Percentiles rank a stretch among this genome's conserved stretches.
phyloP scores from a whole-genome alignment of 768 basidiomycete genomes.

The Leccinum truebloodii region DNA sequence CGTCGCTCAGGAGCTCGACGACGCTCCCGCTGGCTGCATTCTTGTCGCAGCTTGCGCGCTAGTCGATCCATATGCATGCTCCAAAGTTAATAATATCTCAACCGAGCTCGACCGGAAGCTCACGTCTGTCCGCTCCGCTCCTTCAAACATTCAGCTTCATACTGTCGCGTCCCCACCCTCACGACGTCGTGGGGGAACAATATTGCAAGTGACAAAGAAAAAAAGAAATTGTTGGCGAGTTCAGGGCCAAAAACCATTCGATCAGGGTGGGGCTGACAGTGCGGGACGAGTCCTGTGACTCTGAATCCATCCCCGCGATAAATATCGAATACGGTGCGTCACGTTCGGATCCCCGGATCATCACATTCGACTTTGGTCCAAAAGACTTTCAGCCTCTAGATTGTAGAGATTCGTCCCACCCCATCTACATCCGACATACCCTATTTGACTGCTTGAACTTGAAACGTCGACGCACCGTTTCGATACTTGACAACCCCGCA shows the following conservation, averaged over 20 bases:
- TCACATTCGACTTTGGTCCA: neutral
- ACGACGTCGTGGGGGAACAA: neutral
- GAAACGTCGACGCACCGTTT: neutral
- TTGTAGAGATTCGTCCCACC: neutral
- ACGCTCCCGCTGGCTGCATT: neutral
- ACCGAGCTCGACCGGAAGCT: neutral
- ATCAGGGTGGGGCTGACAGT: conserved; percentile 29
- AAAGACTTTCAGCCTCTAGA: neutral
- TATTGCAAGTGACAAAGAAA: neutral
- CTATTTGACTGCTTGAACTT: neutral
- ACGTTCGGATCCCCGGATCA: neutral
- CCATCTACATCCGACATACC: neutral
- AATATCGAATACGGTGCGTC: neutral
- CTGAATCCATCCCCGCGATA: neutral
- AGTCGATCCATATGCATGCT: neutral
- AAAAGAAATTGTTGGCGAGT: neutral
- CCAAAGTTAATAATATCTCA: neutral
- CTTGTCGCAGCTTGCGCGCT: neutral
- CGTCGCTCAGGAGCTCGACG: neutral
- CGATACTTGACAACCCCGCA: neutral
- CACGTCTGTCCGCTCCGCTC: neutral
- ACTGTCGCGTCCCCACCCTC: neutral
- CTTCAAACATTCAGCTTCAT: neutral
- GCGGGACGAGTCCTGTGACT: neutral
- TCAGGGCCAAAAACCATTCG: neutral